A percentile compares a stretch with the other conserved stretches of the same genome.
These are phyloP conservation scores for Xylariaceae sp. DNA, from an alignment of 2,329 filamentous ascomycete genomes.

Conservation along the genomic window DNA sequence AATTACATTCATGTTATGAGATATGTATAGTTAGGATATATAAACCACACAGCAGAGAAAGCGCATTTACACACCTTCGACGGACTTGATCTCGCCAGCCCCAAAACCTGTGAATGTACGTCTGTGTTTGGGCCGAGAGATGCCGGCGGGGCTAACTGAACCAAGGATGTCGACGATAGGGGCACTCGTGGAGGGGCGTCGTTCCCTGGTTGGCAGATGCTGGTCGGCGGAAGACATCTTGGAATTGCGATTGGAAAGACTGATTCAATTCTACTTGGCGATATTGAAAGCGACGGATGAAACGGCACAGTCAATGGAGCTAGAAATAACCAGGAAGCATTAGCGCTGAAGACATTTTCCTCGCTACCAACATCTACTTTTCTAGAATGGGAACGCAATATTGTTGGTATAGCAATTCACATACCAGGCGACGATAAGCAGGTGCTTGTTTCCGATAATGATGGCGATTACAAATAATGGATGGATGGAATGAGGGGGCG, in stretches of 20 bases:
- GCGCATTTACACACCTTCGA: constrained; percentile 68
- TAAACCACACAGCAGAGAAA: neutral
- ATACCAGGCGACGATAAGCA: constrained; percentile 3
- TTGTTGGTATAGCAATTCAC: constrained; percentile 2
- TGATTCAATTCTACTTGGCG: neutral
- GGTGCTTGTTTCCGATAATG: neutral
- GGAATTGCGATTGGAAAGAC: neutral
- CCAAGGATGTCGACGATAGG: constrained; percentile 87
- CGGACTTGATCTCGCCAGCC: constrained; percentile 85
- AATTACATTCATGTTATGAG: neutral
- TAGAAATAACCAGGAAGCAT: neutral
- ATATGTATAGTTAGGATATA: neutral
- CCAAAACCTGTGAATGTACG: constrained; percentile 95
- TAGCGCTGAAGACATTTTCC: neutral
- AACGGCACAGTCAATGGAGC: neutral
- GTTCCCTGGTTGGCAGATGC: constrained; percentile 64
- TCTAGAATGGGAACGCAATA: neutral
- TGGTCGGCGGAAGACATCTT: constrained; percentile 34
- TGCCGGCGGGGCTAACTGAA: constrained; percentile 82
- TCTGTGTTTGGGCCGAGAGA: constrained; percentile 91
- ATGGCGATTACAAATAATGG: neutral
- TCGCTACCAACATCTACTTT: too few species aligned
- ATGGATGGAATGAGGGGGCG: constrained; percentile 23
- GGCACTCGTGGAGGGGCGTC: constrained; percentile 75
- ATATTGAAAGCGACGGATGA: neutral